phyloP scores from a whole-genome alignment of 768 basidiomycete species.

The Serendipita vermifera region DNA sequence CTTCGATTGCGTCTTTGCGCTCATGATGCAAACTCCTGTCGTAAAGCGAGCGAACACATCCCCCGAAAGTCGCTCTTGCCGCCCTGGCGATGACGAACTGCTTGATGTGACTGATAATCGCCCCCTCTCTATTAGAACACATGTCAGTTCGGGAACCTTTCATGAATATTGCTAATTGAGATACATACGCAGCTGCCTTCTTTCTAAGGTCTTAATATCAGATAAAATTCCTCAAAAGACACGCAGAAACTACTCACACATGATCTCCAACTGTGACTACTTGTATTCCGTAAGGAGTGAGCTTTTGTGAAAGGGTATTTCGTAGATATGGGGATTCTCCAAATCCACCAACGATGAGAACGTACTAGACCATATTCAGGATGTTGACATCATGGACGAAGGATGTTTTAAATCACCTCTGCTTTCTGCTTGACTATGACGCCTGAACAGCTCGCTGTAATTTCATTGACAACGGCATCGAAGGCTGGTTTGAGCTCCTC shows the following conservation, averaged over 20 bases:
- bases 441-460: background rate
- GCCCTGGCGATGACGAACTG: background rate
- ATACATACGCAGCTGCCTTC: constrained; percentile 5
- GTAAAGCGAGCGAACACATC: background rate
- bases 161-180: too few relatives aligned
- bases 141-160: background rate
- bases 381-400: background rate
- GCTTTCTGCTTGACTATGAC: background rate
- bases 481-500: background rate
- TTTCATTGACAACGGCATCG: background rate
- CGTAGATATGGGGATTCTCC: constrained; percentile 10
- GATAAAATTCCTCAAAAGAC: background rate
- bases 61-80: too few relatives aligned
- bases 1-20: too few relatives aligned
- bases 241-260: background rate
- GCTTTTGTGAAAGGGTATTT: background rate
- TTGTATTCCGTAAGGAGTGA: background rate
- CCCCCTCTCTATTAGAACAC: background rate
- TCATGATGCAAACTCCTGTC: background rate
- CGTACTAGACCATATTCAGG: background rate
- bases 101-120: background rate
- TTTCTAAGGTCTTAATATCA: background rate
- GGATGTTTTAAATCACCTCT: background rate
- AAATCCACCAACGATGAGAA: constrained; percentile 10
- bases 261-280: constrained; percentile 7